Conservation (phyloP, 805 yeast genomes). For the Zygoascus ofunaensis region DNA sequence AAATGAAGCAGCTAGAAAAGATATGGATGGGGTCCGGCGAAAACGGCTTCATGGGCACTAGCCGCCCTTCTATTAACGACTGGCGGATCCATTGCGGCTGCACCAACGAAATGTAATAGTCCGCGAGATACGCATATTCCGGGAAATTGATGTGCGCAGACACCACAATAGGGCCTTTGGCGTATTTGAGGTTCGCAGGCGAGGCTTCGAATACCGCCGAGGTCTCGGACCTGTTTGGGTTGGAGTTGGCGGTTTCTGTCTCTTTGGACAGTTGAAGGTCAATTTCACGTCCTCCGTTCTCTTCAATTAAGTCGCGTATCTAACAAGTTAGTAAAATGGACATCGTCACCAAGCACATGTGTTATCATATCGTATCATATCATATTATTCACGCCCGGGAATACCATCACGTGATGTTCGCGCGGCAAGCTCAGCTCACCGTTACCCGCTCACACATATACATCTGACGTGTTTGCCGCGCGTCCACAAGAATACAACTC, state of each 20-base stretch:
- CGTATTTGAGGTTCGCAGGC: background rate
- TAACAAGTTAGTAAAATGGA: background rate
- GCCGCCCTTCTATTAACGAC: slow-evolving; percentile 34
- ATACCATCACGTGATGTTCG: too few species aligned
- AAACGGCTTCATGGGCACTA: slow-evolving; percentile 47
- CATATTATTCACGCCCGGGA: too few species aligned
- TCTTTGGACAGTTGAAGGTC: background rate
- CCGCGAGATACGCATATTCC: slow-evolving; percentile 39
- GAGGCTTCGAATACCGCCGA: background rate
- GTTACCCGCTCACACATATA: too few species aligned
- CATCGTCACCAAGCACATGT: background rate
- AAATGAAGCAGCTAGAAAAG: slow-evolving; percentile 51
- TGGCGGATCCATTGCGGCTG: slow-evolving; percentile 51
- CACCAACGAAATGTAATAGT: slow-evolving; percentile 57
- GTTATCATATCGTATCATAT: too few species aligned
- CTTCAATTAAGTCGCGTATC: background rate
- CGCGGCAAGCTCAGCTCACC: too few species aligned
- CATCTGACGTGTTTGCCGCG: too few species aligned
- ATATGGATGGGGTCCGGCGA: slow-evolving; percentile 65
- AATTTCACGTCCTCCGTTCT: background rate
- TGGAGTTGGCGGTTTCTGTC: background rate
- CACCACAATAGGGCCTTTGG: slow-evolving; percentile 31
- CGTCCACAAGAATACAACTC: too few species aligned
- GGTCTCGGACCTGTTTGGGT: too few species aligned
- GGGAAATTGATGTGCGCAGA: slow-evolving; percentile 44